Conservation (phyloP, 257 asterid genomes). For the Linaria vulgaris region DNA sequence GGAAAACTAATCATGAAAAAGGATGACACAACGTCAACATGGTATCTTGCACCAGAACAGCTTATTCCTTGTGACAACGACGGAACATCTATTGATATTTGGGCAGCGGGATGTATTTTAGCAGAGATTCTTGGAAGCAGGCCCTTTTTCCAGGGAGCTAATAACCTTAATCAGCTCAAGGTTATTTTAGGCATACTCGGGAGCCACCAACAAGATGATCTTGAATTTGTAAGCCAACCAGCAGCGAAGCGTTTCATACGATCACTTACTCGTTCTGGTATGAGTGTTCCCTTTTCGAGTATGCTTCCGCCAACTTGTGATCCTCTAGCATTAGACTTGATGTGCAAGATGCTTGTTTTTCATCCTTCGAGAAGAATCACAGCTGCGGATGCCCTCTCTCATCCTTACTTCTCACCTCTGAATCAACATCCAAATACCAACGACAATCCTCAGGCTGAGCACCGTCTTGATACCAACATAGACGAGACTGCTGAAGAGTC, state of each 20-base stretch:
- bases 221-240: slow-evolving; percentile 34
- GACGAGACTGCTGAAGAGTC: too few relatives aligned
- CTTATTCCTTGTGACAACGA: slow-evolving; percentile 41
- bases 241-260: slow-evolving; percentile 27
- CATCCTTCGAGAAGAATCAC: too few relatives aligned
- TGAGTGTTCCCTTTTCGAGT: too few relatives aligned
- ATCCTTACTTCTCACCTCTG: too few relatives aligned
- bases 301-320: too few relatives aligned
- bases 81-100: slow-evolving; percentile 40
- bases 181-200: slow-evolving; percentile 43
- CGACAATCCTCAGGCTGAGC: too few relatives aligned
- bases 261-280: too few relatives aligned
- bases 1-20: slow-evolving; percentile 34
- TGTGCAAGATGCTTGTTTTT: too few relatives aligned
- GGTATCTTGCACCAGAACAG: slow-evolving; percentile 50
- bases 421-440: too few relatives aligned
- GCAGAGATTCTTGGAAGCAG: slow-evolving; percentile 44
- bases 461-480: too few relatives aligned
- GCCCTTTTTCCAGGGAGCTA: slow-evolving; percentile 43
- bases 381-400: too few relatives aligned
- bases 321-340: too few relatives aligned
- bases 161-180: slow-evolving; percentile 36
- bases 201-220: slow-evolving; percentile 33
- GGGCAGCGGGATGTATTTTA: slow-evolving; percentile 46
- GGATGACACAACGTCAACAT: slow-evolving; percentile 40